Percentiles rank a stretch among this genome's conserved stretches.
These are phyloP conservation scores for Colletotrichum gloeosporioides DNA, from an alignment of 2,329 filamentous ascomycete genomes.

Conservation along the genomic window DNA sequence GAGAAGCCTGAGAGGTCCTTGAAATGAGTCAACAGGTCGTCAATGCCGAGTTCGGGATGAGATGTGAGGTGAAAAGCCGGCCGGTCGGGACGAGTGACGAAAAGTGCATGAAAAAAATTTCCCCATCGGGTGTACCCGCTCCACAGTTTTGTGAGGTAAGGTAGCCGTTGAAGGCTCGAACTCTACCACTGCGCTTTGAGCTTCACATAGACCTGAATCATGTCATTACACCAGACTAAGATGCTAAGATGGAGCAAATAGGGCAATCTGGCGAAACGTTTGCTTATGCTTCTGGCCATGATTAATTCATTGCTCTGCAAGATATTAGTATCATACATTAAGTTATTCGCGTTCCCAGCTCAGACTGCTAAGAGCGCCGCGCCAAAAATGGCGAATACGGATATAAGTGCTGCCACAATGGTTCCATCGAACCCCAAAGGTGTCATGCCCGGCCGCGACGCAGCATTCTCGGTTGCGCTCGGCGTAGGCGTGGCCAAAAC, in stretches of 20 bases:
- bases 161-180: not conserved
- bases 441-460: not conserved
- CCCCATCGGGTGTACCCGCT: constrained; percentile 15
- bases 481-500: not conserved
- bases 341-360: not conserved
- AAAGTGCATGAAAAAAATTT: constrained; percentile 17
- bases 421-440: not conserved
- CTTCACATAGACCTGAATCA: not conserved
- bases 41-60: constrained; percentile 10
- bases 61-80: not conserved
- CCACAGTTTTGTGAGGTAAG: not conserved
- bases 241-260: not conserved
- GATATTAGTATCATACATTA: not conserved
- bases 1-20: not conserved
- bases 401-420: not conserved
- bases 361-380: not conserved
- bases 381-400: not conserved
- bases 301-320: not conserved
- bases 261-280: not conserved
- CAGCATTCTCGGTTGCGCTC: not conserved
- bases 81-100: not conserved
- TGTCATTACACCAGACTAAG: not conserved
- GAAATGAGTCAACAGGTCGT: not conserved
- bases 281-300: not conserved
- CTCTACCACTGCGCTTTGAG: not conserved